Conservation (phyloP, 495 filamentous ascomycete genomes). For the Tirmania nivea region DNA sequence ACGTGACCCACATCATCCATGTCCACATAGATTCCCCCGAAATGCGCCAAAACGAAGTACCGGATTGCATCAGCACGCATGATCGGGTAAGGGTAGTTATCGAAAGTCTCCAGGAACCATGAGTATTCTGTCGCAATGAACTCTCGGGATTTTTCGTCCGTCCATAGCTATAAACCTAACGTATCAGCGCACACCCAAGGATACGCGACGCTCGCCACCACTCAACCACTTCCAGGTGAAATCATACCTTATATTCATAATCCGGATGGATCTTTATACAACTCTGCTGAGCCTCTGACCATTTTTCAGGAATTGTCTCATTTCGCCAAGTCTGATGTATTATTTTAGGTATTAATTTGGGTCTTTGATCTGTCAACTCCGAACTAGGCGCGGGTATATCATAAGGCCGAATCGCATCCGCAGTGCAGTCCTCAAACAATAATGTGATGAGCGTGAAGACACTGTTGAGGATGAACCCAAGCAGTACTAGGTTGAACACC, state of each 20-base stretch:
- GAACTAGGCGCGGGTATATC: slow-evolving; percentile 45
- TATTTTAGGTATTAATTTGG: slow-evolving; percentile 64
- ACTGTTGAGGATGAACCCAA: slow-evolving; percentile 36
- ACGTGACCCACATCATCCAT: slow-evolving; percentile 50
- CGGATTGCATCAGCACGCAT: slow-evolving; percentile 74
- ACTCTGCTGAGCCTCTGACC: slow-evolving; percentile 48
- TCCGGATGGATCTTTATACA: slow-evolving; percentile 56
- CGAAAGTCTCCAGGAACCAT: slow-evolving; percentile 72
- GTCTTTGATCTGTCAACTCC: slow-evolving; percentile 30
- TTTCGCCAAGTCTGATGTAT: slow-evolving; percentile 79
- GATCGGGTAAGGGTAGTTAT: slow-evolving; percentile 58
- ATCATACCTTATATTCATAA: slow-evolving; percentile 59
- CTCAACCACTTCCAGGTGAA: slow-evolving; percentile 2
- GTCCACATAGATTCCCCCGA: slow-evolving; percentile 75
- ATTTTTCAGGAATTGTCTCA: slow-evolving; percentile 49
- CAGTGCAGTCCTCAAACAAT: slow-evolving; percentile 43
- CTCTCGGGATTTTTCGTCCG: slow-evolving; percentile 47
- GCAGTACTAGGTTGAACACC: slow-evolving; percentile 35
- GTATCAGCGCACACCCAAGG: neutral
- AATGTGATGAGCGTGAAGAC: slow-evolving; percentile 42
- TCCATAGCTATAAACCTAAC: slow-evolving; percentile 51
- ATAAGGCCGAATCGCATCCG: slow-evolving; percentile 39
- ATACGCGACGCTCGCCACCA: slow-evolving; percentile 1
- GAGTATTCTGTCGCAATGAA: slow-evolving; percentile 63
- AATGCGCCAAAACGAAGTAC: slow-evolving; percentile 69